Conservation (phyloP, 2,329 filamentous ascomycete genomes). For the Trichoderma koningiopsis region DNA sequence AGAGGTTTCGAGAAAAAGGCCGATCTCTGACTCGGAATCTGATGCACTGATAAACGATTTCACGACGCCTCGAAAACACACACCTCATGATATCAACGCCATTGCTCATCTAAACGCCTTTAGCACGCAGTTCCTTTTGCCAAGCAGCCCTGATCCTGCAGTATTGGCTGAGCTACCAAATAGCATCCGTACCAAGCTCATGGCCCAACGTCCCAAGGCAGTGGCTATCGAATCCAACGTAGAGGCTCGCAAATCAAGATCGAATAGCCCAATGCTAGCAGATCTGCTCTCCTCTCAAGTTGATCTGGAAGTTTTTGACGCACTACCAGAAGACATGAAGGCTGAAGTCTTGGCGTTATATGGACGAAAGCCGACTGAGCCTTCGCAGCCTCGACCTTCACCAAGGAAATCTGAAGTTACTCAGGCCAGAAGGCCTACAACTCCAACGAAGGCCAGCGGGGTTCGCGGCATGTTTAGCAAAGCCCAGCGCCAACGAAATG, state of each 20-base stretch:
- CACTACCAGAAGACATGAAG: slow-evolving; percentile 82
- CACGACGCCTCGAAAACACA: slow-evolving; percentile 55
- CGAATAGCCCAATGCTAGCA: slow-evolving; percentile 45
- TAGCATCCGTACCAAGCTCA: slow-evolving; percentile 77
- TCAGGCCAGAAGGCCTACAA: slow-evolving; percentile 55
- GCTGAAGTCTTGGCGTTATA: slow-evolving; percentile 81
- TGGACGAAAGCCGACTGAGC: slow-evolving; percentile 41
- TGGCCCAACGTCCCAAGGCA: slow-evolving; percentile 55
- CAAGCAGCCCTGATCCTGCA: slow-evolving; percentile 77
- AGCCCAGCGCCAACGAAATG: slow-evolving; percentile 55
- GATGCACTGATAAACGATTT: slow-evolving; percentile 61
- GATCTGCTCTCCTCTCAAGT: slow-evolving; percentile 71
- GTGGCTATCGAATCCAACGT: slow-evolving; percentile 32
- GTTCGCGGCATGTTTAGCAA: slow-evolving; percentile 45
- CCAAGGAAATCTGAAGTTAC: slow-evolving; percentile 59
- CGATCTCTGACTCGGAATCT: slow-evolving; percentile 37
- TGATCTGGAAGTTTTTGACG: slow-evolving; percentile 80
- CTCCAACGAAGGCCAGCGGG: slow-evolving; percentile 66
- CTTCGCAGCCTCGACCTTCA: slow-evolving; percentile 48
- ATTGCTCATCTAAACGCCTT: slow-evolving; percentile 73
- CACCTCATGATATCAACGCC: slow-evolving; percentile 55
- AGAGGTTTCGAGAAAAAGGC: slow-evolving; percentile 37
- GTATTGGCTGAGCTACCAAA: slow-evolving; percentile 80
- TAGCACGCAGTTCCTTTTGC: slow-evolving; percentile 91
- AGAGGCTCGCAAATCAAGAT: slow-evolving; percentile 38